A percentile compares a stretch with the other conserved stretches of the same genome.
Conservation (phyloP, 768 basidiomycete species). For the Rhodotorula toruloides region DNA sequence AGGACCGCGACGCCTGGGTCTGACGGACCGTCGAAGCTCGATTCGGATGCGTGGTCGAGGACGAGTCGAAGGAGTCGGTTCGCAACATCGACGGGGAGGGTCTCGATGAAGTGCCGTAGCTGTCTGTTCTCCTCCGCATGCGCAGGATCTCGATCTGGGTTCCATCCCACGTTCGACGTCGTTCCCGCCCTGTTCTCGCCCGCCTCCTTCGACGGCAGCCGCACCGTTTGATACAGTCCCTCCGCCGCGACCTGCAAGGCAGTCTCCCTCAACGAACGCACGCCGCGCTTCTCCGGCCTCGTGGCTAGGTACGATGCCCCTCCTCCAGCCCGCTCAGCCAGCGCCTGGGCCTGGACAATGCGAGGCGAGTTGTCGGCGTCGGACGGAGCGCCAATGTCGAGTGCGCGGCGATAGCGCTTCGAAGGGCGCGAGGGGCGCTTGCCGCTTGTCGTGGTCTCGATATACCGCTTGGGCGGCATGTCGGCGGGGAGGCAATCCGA, state of each 20-base stretch:
- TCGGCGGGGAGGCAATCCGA: too few relatives aligned
- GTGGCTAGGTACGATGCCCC: constrained; percentile 15
- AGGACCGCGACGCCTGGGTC: constrained; percentile 23
- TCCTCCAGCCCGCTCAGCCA: constrained; percentile 24
- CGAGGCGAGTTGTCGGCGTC: constrained; percentile 5
- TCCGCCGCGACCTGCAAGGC: neutral
- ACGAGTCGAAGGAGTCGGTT: constrained; percentile 18
- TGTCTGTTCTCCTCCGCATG: neutral
- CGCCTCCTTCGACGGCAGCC: neutral
- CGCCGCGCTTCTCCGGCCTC: neutral
- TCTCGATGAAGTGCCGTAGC: neutral
- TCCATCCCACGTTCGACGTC: constrained; percentile 12
- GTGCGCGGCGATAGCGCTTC: constrained; percentile 13
- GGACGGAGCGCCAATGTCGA: constrained; percentile 2
- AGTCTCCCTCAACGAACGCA: neutral
- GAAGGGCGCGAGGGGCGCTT: neutral
- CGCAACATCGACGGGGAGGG: constrained; percentile 13
- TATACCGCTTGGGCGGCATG: constrained; percentile 26
- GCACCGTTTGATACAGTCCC: constrained; percentile 10
- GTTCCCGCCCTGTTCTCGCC: too few relatives aligned
- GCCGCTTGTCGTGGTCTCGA: neutral
- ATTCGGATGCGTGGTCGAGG: constrained; percentile 8
- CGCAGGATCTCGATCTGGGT: constrained; percentile 12
- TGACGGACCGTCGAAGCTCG: neutral
- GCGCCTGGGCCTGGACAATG: neutral